Base-by-base conservation (phyloP, 2,329 filamentous ascomycete species). In the Trichoderma arundinaceum region DNA sequence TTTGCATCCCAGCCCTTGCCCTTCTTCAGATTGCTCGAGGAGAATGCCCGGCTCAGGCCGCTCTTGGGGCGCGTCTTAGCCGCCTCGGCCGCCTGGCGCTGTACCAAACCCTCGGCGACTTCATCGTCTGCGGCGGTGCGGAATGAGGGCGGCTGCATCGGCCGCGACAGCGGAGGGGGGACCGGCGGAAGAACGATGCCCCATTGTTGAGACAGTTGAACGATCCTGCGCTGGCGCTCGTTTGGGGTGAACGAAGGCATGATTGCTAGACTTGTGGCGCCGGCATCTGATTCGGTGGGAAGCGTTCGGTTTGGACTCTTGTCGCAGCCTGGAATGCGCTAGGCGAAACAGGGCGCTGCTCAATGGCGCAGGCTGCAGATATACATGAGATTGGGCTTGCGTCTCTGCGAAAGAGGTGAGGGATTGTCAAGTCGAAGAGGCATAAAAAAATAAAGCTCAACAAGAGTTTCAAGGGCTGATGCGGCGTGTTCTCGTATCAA, bases 21-120 rank as follows among this genome's bases (percentile, higher is more conserved):
- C 67, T 80, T 82, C 67, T 79, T 81, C 46, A 79, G 69, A 53
- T 76, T 78, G 57, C 70, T 70, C 0, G 77, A 77, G 1, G 77
- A 79, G 53, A 79, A 78, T 9, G 78, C 76, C 38, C 76, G 69
- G 1, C 79, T 77, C 3, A 83, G 73, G 4, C 77, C 73, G 63
- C 76, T 77, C 67, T 80, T 82, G 63, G 76, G 75, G 7, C 78
- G 76, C 5, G 72, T 68, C 60, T 76, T 76, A 33, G 77, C 73
- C 8, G 74, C 68, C 43, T 79, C 77, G 9, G 72, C 70, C 2
- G 76, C 76, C 58, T 81, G 80, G 28, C 79, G 79, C 69, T 83
- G 82, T 61, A 88, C 76, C 35, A 87, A 77, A 39, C 84, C 81
- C 61, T 88, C 85, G n/a, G 84, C 85, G 3, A 77, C 73, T 32